Conservation (phyloP, 225 moss, liverwort and hornwort species). For the Takakia lepidozioides region DNA sequence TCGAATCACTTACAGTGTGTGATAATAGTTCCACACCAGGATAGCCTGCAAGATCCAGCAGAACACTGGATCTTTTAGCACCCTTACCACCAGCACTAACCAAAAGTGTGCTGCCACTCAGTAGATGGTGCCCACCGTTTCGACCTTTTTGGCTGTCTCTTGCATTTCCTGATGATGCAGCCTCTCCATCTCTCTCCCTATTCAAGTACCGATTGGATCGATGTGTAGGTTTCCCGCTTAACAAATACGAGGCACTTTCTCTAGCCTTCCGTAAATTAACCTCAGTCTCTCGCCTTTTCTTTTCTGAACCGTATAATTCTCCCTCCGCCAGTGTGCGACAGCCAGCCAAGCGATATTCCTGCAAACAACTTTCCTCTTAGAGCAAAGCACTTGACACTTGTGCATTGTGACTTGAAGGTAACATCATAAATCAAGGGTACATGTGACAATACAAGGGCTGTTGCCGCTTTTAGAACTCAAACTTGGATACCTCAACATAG, state of each 20-base stretch:
- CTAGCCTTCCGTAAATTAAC: conserved; percentile 54
- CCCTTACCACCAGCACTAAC: conserved; percentile 47
- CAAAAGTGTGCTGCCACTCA: conserved; percentile 54
- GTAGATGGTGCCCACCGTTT: conserved; percentile 45
- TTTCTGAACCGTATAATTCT: conserved; percentile 63
- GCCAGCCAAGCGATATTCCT: conserved; percentile 91
- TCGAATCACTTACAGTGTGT: conserved; percentile 56
- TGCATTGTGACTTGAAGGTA: too few relatives aligned
- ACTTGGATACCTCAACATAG: too few relatives aligned
- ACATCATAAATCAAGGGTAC: too few relatives aligned
- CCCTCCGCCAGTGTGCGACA: conserved; percentile 72
- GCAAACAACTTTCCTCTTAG: too few relatives aligned
- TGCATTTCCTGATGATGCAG: conserved; percentile 66
- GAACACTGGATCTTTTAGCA: conserved; percentile 50
- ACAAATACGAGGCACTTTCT: conserved; percentile 59
- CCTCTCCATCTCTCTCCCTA: conserved; percentile 74
- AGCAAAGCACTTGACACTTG: too few relatives aligned
- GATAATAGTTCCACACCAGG: conserved; percentile 86
- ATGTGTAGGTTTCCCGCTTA: conserved; percentile 75
- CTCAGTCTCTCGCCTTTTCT: conserved; percentile 68
- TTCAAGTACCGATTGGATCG: conserved; percentile 82
- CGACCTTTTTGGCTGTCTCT: conserved; percentile 60
- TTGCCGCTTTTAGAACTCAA: too few relatives aligned
- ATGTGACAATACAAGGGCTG: too few relatives aligned
- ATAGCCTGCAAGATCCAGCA: conserved; percentile 54